Evolutionary conservation across 345 rosid species (phyloP), one percentile per base, ranked within the genome.

Genomic region (Salix koriyanagi): DNA sequence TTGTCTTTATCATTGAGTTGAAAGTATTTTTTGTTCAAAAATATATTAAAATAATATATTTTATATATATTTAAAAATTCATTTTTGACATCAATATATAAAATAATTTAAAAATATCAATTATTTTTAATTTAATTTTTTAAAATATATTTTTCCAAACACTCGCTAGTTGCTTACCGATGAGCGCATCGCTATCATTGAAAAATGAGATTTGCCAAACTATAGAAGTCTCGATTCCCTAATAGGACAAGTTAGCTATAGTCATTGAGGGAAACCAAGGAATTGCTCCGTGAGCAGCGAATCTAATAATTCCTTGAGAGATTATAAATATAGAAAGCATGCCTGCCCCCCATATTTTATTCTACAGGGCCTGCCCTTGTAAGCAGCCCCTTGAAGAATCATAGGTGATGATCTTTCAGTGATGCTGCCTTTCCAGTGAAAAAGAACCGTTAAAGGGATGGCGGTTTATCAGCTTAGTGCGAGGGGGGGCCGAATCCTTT

Each of bases 161-260:
- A 32, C 34, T 32, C 4, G 36, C 46, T 23, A 41, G 48, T 62
- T 46, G 70, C 39, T 48, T 4, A 2, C 19, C 34, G 12, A 18
- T 16, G 50, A 44, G 50, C 13, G 4, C 62, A 64, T 70, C 74
- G 56, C 67, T 32, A 32, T 67, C 60, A 21, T 44, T 66, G 19
- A 65, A 65, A 65, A 23, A 39, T 44, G 69, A 62, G 64, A 34
- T 13, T 5, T 28, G 26, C 1, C 2, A 60, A 37, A 54, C 16
- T 15, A 68, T 39, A 72, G 44, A 37, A 34, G 67, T 70, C 66
- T 76, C 13, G 62, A 71, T 77, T 54, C 60, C 6, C 41, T 70
- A 77, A 74, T 65, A 75, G 79, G 85, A 86, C 84, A 80, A 86
- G 70, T 44, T 71, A 23, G 42, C 60, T 37, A 34, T 71, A 48